These are phyloP conservation scores for Schwanniomyces yamadae DNA, from an alignment of 805 yeast species.

Conservation along the genomic window DNA sequence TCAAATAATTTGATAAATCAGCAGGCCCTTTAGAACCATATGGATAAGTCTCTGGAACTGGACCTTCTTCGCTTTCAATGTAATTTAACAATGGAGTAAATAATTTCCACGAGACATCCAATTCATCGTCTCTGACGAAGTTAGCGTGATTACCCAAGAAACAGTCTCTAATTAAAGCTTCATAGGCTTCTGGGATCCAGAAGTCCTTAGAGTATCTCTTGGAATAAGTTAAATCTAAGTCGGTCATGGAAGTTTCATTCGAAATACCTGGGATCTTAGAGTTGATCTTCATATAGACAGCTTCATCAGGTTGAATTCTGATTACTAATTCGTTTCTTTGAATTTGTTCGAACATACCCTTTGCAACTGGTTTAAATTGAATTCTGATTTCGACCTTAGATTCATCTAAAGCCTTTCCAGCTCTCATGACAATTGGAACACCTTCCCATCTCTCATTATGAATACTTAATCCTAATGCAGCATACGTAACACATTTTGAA, in stretches of 20 bases:
- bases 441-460: constrained; percentile 98
- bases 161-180: constrained; percentile 89
- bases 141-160: constrained; percentile 91
- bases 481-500: constrained; percentile 89
- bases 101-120: constrained; percentile 87
- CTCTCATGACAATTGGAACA: constrained; percentile 92
- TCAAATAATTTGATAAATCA: constrained; percentile 58
- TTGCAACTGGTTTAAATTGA: constrained; percentile 84
- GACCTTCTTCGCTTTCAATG: constrained; percentile 71
- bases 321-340: constrained; percentile 92
- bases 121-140: constrained; percentile 96
- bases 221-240: constrained; percentile 84
- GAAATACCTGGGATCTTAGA: constrained; percentile 91
- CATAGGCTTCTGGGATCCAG: constrained; percentile 98
- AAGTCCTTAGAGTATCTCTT: constrained; percentile 74
- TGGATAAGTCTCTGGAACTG: constrained; percentile 67
- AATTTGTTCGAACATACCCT: constrained; percentile 76
- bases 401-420: constrained; percentile 96
- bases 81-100: constrained; percentile 87
- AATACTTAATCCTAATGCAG: constrained; percentile 77
- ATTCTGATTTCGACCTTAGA: constrained; percentile 93
- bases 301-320: constrained; percentile 92
- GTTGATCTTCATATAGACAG: constrained; percentile 89
- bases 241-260: constrained; percentile 78
- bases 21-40: constrained; percentile 93